Percentiles rank a stretch among this genome's conserved stretches.
These are phyloP conservation scores for Iberis pinnata DNA, from an alignment of 345 rosid species.

Conservation along the genomic window DNA sequence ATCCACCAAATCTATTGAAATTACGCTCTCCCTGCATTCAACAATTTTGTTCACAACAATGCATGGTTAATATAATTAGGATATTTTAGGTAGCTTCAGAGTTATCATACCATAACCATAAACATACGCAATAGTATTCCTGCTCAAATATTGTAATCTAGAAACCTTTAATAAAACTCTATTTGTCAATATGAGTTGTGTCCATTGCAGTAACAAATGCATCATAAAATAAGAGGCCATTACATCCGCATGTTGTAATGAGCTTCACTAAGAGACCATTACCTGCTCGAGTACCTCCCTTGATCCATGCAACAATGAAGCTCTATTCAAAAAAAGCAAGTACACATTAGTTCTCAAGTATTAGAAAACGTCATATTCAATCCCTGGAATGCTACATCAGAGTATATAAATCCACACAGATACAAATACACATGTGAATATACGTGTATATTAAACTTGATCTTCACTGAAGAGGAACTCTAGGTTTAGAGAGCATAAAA, in stretches of 20 bases:
- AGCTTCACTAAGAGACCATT: conserved; percentile 21
- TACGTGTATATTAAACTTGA: background rate
- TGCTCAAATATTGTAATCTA: conserved; percentile 8
- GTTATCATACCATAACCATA: conserved; percentile 11
- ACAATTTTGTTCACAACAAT: conserved; percentile 16
- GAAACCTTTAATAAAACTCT: background rate
- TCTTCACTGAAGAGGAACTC: conserved; percentile 1
- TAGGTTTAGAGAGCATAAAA: conserved; percentile 1
- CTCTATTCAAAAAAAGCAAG: conserved; percentile 42
- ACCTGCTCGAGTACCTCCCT: conserved; percentile 86
- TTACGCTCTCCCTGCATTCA: conserved; percentile 83
- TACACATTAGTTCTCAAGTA: conserved; percentile 14
- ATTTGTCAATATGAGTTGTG: conserved; percentile 6
- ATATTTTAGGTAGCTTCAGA: conserved; percentile 3
- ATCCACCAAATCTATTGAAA: conserved; percentile 92
- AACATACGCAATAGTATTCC: background rate
- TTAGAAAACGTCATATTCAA: conserved; percentile 7
- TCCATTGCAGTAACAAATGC: conserved; percentile 21
- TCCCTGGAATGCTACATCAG: background rate
- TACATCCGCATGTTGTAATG: conserved; percentile 10
- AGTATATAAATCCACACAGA: conserved; percentile 1
- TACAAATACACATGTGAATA: conserved; percentile 4
- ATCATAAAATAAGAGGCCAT: too few relatives aligned
- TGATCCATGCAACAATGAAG: conserved; percentile 78
- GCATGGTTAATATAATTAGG: conserved; percentile 6